A percentile compares a stretch with the other conserved stretches of the same genome.
These are phyloP conservation scores for Saturnispora zaruensis DNA, from an alignment of 805 yeast species.

Conservation along the genomic window DNA sequence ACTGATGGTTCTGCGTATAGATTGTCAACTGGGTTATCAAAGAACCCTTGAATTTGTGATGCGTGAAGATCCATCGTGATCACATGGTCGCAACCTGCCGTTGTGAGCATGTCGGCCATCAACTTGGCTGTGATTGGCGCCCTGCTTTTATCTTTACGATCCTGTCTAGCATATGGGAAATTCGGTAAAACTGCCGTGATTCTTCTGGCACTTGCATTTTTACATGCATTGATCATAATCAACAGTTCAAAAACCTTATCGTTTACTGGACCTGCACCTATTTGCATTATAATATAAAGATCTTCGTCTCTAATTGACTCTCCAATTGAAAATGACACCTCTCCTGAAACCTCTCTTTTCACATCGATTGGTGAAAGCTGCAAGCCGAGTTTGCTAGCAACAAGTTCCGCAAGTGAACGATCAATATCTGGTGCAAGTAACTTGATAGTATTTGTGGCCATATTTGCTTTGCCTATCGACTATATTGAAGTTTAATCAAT, in stretches of 20 bases:
- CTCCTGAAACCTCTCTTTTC: constrained; percentile 62
- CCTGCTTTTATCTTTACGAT: constrained; percentile 74
- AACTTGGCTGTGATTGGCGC: constrained; percentile 82
- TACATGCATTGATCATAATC: constrained; percentile 76
- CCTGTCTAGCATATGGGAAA: constrained; percentile 86
- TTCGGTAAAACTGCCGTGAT: constrained; percentile 78
- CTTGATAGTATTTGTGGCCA: constrained; percentile 69
- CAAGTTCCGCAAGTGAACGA: constrained; percentile 61
- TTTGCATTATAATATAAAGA: constrained; percentile 68
- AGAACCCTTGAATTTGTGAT: constrained; percentile 83
- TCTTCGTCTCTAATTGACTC: constrained; percentile 84
- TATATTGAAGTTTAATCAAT: background rate
- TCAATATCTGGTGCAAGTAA: constrained; percentile 61
- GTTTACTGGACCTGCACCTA: constrained; percentile 70
- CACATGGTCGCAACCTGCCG: constrained; percentile 82
- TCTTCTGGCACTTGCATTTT: constrained; percentile 74
- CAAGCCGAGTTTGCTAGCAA: constrained; percentile 48
- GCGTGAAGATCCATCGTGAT: constrained; percentile 85
- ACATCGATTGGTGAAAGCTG: constrained; percentile 54
- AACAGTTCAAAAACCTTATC: constrained; percentile 67
- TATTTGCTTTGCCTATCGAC: constrained; percentile 17
- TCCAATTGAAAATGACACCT: constrained; percentile 67
- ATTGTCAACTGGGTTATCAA: constrained; percentile 76
- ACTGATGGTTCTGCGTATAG: constrained; percentile 79
- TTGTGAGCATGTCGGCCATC: constrained; percentile 72